Conservation (phyloP, 768 basidiomycete genomes). For the Filobasidium wieringae region DNA sequence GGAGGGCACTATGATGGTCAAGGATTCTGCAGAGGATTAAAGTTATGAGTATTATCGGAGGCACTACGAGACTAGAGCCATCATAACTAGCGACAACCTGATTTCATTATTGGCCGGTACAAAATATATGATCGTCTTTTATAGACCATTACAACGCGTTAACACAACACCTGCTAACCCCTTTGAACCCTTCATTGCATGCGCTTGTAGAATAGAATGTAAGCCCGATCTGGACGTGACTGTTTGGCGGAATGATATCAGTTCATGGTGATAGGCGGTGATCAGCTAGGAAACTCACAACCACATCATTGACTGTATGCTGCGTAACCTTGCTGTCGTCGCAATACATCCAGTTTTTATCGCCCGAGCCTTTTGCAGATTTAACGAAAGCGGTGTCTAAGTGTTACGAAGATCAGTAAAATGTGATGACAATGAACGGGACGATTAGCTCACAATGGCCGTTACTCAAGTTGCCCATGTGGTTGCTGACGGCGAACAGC, state of each 20-base stretch:
- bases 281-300: slow-evolving; percentile 44
- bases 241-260: slow-evolving; percentile 1
- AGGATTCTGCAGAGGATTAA: too few species aligned
- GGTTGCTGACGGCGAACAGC: slow-evolving; percentile 89
- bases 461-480: slow-evolving; percentile 83
- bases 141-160: too few species aligned
- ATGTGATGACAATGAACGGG: not conserved
- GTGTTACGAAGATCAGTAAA: not conserved
- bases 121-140: too few species aligned
- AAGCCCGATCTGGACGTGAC: slow-evolving; percentile 28
- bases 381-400: slow-evolving; percentile 86
- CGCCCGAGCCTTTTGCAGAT: slow-evolving; percentile 51
- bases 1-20: too few species aligned
- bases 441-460: slow-evolving; percentile 69
- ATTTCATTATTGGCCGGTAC: too few species aligned
- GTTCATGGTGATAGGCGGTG: too few species aligned
- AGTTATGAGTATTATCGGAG: too few species aligned
- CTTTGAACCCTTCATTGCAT: too few species aligned
- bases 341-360: slow-evolving; percentile 63
- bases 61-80: too few species aligned
- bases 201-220: slow-evolving; percentile 37
- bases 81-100: too few species aligned
- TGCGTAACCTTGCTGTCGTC: slow-evolving; percentile 78
- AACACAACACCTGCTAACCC: too few species aligned
- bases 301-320: slow-evolving; percentile 66